A percentile compares a stretch with the other conserved stretches of the same genome.
Conservation (phyloP, 495 filamentous ascomycete genomes). For the Evernia prunastri region DNA sequence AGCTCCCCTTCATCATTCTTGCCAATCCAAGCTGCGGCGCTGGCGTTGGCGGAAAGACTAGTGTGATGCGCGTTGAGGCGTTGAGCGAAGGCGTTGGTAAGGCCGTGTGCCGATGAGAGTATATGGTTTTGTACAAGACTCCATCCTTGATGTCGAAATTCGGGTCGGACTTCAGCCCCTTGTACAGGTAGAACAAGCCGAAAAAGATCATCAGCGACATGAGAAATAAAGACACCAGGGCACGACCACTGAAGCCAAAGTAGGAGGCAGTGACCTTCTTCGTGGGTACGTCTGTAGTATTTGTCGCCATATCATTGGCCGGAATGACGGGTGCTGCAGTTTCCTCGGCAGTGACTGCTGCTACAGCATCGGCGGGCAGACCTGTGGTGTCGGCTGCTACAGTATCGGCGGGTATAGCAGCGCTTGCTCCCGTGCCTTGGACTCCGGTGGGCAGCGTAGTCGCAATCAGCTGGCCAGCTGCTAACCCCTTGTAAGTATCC, state of each 20-base stretch:
- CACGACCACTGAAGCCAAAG: neutral
- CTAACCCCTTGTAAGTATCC: neutral
- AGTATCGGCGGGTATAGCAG: neutral
- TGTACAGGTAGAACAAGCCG: neutral
- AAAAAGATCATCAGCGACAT: neutral
- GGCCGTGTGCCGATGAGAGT: neutral
- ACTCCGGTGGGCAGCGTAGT: neutral
- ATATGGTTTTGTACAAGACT: neutral
- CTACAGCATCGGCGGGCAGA: neutral
- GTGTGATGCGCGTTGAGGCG: neutral
- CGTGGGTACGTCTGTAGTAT: neutral
- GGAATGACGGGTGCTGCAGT: neutral
- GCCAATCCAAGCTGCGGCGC: neutral
- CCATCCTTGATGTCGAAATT: neutral
- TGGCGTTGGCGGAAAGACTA: neutral
- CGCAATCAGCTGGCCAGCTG: conserved; percentile 3
- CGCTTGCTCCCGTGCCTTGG: neutral
- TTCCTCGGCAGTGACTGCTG: neutral
- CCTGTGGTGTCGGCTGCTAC: neutral
- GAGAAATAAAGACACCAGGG: neutral
- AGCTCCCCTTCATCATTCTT: neutral
- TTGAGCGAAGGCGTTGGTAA: neutral
- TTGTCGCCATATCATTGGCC: neutral
- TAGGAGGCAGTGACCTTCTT: neutral
- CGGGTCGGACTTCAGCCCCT: neutral